Conservation (phyloP, 2,329 filamentous ascomycete species). For the Ascochyta fabae region DNA sequence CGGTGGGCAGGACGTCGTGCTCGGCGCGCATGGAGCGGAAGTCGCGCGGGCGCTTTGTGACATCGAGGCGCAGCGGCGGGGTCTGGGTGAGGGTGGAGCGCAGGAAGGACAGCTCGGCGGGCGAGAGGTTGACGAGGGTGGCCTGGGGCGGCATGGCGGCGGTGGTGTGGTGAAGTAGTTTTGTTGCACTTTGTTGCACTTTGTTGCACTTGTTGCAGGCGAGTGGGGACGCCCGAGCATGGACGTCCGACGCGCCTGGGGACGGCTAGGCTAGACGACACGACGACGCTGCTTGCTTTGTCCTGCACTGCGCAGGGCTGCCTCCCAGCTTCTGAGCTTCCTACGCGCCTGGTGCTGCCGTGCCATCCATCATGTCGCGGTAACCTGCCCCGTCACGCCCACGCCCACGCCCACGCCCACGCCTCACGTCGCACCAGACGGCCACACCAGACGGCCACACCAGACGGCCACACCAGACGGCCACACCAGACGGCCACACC, state of each 20-base stretch:
- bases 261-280: no score
- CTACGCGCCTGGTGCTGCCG: no score
- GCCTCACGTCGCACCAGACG: no score
- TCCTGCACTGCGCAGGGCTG: no score
- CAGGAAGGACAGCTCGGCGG: slow-evolving; percentile 94
- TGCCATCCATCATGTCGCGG: slow-evolving; percentile 13
- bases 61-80: slow-evolving; percentile 87
- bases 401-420: no score
- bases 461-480: no score
- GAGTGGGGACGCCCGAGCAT: slow-evolving; percentile 2
- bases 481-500: no score
- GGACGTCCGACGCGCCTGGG: no score
- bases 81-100: slow-evolving; percentile 81
- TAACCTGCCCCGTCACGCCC: background rate
- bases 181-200: no score
- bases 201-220: slow-evolving; percentile 4
- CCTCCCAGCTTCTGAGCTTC: no score
- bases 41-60: slow-evolving; percentile 66
- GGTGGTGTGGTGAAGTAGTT: slow-evolving; percentile 1
- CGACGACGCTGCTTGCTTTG: no score
- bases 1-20: slow-evolving; percentile 83
- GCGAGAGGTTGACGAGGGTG: slow-evolving; percentile 75
- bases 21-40: slow-evolving; percentile 92
- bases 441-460: background rate
- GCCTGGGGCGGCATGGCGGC: slow-evolving; percentile 42